Base-by-base conservation (phyloP, 495 filamentous ascomycete genomes). In the Xylaria venustula region DNA sequence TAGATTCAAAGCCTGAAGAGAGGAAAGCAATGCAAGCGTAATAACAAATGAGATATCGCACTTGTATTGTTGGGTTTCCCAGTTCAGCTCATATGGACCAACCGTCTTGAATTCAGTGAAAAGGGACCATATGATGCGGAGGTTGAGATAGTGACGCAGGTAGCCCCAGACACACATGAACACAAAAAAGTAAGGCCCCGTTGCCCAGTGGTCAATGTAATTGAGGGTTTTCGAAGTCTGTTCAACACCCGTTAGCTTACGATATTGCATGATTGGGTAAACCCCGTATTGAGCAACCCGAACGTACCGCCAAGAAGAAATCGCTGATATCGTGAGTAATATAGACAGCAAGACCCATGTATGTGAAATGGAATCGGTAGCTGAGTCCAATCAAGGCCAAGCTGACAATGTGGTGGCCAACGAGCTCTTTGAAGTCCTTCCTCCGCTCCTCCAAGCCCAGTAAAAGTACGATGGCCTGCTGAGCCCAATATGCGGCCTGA, bases 301-400 rank as follows among this genome's bases (percentile, higher is more conserved):
- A 44, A 81, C 90, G 74, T 86, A 94, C 91, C 20, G 95, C 95
- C 15, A 98, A 81, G 85, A 98, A 98, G 75, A 98, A 97, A 70
- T 98, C 94, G 54, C 86, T 90, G 62, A 98, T 90, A 65, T 98
- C 94, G 68, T 96, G 92, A 20, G 94, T 98, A 61, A 97, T 92
- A 72, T 96, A 98, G 7, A 98, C 93, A 28, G 91, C 93, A 40
- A 98, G 70, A n/a, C 94, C 94, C 78, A 98, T 95, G 73, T 95
- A 93, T 8, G 94, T 94, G 74, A 98, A 98, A 74, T 98, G 95
- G 80, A 96, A 98, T 30, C 93, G 88, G 74, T 98, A 98, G 78
- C 90, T 95, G 70, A 92, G 73, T 30, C 77, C 86, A 62, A 98
- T 98, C 56, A 98, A 81, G n/a, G 88, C 79, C 56, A 98, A 72